These are phyloP conservation scores for Tetrapisispora fleetii DNA, from an alignment of 805 yeast genomes.

Conservation along the genomic window DNA sequence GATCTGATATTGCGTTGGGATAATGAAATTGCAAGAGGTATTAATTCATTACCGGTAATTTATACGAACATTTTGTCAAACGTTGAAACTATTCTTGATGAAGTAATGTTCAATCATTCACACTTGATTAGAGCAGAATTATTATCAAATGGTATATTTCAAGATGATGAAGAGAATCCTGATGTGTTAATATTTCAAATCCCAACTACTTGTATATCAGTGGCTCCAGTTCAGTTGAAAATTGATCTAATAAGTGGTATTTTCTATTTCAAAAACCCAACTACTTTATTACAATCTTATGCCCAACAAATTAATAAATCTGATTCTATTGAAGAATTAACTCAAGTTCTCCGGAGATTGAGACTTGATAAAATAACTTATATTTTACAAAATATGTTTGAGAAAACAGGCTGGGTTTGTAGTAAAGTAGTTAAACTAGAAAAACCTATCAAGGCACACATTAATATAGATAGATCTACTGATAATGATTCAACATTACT, in stretches of 20 bases:
- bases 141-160: slow-evolving; percentile 21
- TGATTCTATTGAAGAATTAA: slow-evolving; percentile 18
- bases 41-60: slow-evolving; percentile 13
- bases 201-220: slow-evolving; percentile 27
- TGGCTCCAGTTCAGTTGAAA: slow-evolving; percentile 25
- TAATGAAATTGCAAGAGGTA: slow-evolving; percentile 13
- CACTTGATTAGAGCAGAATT: slow-evolving; percentile 25
- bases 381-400: slow-evolving; percentile 27
- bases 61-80: slow-evolving; percentile 20
- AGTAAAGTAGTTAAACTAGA: slow-evolving; percentile 19
- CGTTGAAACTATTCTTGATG: slow-evolving; percentile 26
- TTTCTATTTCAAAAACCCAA: slow-evolving; percentile 26
- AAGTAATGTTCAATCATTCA: slow-evolving; percentile 29
- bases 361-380: slow-evolving; percentile 26
- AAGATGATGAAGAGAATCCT: slow-evolving; percentile 25
- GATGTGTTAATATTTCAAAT: slow-evolving; percentile 25
- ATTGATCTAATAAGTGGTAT: slow-evolving; percentile 27
- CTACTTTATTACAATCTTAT: slow-evolving; percentile 21
- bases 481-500: slow-evolving; percentile 5
- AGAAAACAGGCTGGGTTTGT: slow-evolving; percentile 29
- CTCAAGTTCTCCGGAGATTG: slow-evolving; percentile 20
- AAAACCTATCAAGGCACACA: slow-evolving; percentile 16
- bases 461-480: slow-evolving; percentile 1
- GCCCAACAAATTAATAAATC: slow-evolving; percentile 23
- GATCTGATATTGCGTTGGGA: slow-evolving; percentile 25